Base-by-base conservation (phyloP, 179 eudicot genomes). In the Sideroxylon spinosum region DNA sequence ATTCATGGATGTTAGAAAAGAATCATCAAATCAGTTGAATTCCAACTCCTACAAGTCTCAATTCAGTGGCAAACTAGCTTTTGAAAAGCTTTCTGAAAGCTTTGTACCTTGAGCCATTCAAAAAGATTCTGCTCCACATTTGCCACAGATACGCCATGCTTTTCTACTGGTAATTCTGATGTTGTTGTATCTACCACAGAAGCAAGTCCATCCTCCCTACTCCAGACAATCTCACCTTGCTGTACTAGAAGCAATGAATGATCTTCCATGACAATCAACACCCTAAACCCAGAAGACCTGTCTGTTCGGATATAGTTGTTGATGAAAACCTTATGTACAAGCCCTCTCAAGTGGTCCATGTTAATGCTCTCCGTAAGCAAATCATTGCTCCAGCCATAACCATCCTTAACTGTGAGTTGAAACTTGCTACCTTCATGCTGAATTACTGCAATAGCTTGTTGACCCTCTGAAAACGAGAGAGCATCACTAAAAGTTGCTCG, bases 261-360 rank as follows among this genome's bases (percentile, higher is more conserved):
- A 86, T 96, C 99, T 88, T 94, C 99, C 99, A 94, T 94, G 72
- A 94, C 97, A 86, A 96, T 90, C 87, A 96, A 88, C 16, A 94
- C 99, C 90, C 99, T 91, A 80, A 94, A 96, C 13, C 99, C 99
- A 78, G 88, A 62, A 74, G 99, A 90, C 84, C 91, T 90, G 71
- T 96, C 99, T 25, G 95, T 92, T 48, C 98, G 91, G 59, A 96
- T 79, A 81, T 96, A 96, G 82, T 78, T 90, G 81, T 92, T 94
- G 57, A 94, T 84, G 80, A 92, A 96, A 76, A 96, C 90, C 86
- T 94, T 96, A 76, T 94, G 88, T 73, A 89, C 99, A 57, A 67
- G 70, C 70, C 99, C 98, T 53, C 92, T 90, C 56, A 86, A 86
- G n/a, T 69, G 80, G 63, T 91, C 97, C 81, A 96, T 83, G 80